A percentile compares a stretch with the other conserved stretches of the same genome.
phyloP scores from a whole-genome alignment of 768 basidiomycete genomes.

The Phanerodontia chrysosporium region DNA sequence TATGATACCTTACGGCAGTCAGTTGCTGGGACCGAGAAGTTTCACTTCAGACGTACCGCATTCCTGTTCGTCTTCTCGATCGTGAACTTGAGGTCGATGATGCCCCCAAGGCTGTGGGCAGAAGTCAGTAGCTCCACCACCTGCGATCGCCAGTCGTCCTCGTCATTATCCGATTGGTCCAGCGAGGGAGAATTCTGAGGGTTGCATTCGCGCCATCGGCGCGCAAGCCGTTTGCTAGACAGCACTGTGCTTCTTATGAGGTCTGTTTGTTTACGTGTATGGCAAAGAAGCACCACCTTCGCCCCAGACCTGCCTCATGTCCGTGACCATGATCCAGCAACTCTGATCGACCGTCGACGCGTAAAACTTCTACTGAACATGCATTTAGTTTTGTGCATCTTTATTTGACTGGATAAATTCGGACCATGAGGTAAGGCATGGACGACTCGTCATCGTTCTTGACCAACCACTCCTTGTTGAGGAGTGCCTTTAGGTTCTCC shows the following conservation, averaged over 20 bases:
- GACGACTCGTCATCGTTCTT: slow-evolving; percentile 58
- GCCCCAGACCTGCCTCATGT: slow-evolving; percentile 69
- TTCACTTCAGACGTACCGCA: slow-evolving; percentile 40
- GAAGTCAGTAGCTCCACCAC: slow-evolving; percentile 51
- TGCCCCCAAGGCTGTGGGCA: slow-evolving; percentile 59
- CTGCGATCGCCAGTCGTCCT: slow-evolving; percentile 59
- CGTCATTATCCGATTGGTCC: slow-evolving; percentile 34
- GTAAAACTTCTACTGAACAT: slow-evolving; percentile 55
- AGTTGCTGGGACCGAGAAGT: not conserved
- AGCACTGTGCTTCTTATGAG: slow-evolving; percentile 14
- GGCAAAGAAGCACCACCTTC: slow-evolving; percentile 47
- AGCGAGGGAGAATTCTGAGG: slow-evolving; percentile 22
- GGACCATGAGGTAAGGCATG: slow-evolving; percentile 67
- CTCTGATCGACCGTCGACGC: slow-evolving; percentile 50
- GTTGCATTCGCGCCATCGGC: slow-evolving; percentile 69
- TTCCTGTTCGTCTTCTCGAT: slow-evolving; percentile 48
- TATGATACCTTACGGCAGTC: slow-evolving; percentile 24
- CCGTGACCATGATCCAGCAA: slow-evolving; percentile 64
- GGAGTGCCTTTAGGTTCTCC: slow-evolving; percentile 53
- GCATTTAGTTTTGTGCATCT: not conserved
- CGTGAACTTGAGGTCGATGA: slow-evolving; percentile 55
- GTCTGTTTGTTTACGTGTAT: not conserved
- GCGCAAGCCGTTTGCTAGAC: slow-evolving; percentile 48
- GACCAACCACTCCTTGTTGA: slow-evolving; percentile 71
- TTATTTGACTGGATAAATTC: not conserved